Conservation (phyloP, 148 eudicot species). For the Vaccinium macrocarpon region DNA sequence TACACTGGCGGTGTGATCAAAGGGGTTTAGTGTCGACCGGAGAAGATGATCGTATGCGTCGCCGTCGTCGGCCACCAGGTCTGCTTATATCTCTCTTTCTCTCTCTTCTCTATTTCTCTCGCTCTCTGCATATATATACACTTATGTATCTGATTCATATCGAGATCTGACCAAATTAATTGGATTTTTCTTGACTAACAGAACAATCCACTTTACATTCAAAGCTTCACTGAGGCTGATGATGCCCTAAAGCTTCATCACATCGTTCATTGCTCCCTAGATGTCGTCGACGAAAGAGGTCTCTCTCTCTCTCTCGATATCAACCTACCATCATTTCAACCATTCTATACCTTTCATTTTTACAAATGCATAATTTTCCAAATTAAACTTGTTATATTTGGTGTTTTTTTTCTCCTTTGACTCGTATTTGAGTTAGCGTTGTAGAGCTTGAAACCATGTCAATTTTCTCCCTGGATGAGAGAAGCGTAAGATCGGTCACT, state of each 20-base stretch:
- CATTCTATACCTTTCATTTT: neutral
- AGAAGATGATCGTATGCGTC: conserved; percentile 83
- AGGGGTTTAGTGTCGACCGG: neutral
- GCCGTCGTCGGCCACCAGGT: conserved; percentile 99
- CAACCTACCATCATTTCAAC: neutral
- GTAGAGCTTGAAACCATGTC: neutral
- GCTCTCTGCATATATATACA: neutral
- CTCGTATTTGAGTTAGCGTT: neutral
- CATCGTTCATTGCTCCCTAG: conserved; percentile 97
- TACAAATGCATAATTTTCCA: neutral
- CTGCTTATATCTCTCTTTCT: neutral
- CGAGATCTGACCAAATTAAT: conserved; percentile 16
- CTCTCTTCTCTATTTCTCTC: neutral
- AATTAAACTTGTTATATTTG: neutral
- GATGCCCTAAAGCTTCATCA: conserved; percentile 98
- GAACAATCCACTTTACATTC: conserved; percentile 95
- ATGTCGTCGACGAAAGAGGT: conserved; percentile 98
- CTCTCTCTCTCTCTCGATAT: neutral
- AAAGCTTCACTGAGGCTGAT: conserved; percentile 92
- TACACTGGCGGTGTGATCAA: conserved; percentile 6
- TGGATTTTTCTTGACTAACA: conserved; percentile 24
- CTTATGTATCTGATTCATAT: no score
- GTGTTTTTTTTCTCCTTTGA: neutral
- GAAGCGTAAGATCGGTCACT: neutral
- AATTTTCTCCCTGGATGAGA: neutral